Conservation (phyloP, 345 rosid genomes). For the Eucalyptus pauciflora region DNA sequence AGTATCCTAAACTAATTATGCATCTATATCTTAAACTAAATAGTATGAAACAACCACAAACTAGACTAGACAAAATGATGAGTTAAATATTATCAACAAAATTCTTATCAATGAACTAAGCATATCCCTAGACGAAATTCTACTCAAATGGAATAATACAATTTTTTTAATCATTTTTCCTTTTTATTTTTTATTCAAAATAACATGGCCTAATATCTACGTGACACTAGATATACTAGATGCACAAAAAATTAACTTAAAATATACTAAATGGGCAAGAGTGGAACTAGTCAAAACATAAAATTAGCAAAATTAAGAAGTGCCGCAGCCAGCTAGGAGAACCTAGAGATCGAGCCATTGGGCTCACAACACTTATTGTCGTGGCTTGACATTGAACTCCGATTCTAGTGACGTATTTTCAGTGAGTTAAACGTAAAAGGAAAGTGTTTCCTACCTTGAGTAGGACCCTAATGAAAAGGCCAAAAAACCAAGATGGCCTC, state of each 20-base stretch:
- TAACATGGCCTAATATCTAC: neutral
- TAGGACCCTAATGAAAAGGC: neutral
- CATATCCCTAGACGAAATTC: neutral
- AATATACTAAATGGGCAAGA: no score
- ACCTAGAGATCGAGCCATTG: neutral
- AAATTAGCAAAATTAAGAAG: neutral
- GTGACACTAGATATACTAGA: neutral
- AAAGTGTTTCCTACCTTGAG: neutral
- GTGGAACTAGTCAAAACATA: neutral
- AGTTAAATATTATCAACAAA: neutral
- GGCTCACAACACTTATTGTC: fast-evolving
- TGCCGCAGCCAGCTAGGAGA: neutral
- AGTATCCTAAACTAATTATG: no score
- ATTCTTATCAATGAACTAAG: neutral
- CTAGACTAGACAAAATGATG: neutral
- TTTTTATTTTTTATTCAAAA: neutral
- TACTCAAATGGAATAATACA: neutral
- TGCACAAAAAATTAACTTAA: neutral
- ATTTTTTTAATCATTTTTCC: neutral
- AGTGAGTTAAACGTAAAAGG: neutral
- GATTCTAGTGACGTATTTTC: neutral
- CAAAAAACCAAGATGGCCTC: neutral
- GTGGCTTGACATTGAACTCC: neutral
- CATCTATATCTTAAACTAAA: neutral
- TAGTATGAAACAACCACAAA: neutral